Conservation (phyloP, 345 rosid species). For the Ceriops tagal region DNA sequence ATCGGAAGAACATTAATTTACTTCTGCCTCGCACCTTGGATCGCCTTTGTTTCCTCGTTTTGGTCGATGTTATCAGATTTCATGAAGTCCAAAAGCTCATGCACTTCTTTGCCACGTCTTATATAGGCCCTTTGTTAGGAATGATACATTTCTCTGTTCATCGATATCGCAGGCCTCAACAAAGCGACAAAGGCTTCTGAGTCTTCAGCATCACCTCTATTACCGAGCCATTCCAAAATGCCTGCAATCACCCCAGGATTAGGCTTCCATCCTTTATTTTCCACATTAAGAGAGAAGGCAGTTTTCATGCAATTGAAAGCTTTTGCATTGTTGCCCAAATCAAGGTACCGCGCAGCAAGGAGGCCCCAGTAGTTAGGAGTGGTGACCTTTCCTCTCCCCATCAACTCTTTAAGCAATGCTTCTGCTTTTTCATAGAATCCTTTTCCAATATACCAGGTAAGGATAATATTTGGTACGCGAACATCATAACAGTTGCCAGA, state of each 20-base stretch:
- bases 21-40: constrained; percentile 23
- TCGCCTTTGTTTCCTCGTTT: constrained; percentile 46
- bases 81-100: constrained; percentile 47
- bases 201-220: constrained; percentile 49
- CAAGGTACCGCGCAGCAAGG: constrained; percentile 53
- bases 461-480: constrained; percentile 48
- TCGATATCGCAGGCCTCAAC: constrained; percentile 34
- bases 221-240: constrained; percentile 58
- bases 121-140: constrained; percentile 50
- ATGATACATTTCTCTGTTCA: constrained; percentile 53
- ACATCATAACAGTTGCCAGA: constrained; percentile 57
- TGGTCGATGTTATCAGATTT: constrained; percentile 47
- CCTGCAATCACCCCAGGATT: constrained; percentile 38
- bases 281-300: constrained; percentile 33
- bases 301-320: constrained; percentile 53
- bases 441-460: constrained; percentile 40
- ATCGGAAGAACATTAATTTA: background rate
- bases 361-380: constrained; percentile 60
- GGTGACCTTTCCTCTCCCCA: constrained; percentile 44
- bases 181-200: constrained; percentile 47
- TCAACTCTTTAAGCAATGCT: constrained; percentile 46
- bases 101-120: constrained; percentile 41
- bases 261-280: constrained; percentile 59
- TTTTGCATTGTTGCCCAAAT: constrained; percentile 39
- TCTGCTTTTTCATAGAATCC: constrained; percentile 56